Percentiles rank a stretch among this genome's conserved stretches.
phyloP scores from a whole-genome alignment of 2,329 filamentous ascomycete genomes.

The Trichoderma sp. region DNA sequence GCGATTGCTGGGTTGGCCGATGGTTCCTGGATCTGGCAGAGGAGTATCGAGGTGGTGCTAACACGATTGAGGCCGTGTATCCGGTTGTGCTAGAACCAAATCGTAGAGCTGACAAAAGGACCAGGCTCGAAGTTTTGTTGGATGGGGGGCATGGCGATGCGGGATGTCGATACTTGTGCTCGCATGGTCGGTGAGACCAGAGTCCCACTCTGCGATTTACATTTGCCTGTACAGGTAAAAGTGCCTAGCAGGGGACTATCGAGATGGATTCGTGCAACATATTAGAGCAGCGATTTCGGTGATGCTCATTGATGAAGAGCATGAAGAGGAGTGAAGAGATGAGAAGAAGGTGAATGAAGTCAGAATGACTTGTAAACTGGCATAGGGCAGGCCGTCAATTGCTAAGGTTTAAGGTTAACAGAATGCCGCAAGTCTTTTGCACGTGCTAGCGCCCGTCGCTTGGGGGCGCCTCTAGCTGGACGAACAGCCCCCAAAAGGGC shows the following conservation, averaged over 20 bases:
- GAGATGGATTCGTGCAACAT: not conserved
- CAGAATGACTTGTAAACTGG: not conserved
- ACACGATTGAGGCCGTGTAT: not conserved
- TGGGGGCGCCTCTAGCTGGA: not conserved
- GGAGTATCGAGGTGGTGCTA: not conserved
- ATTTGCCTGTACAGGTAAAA: no score
- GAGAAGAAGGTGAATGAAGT: not conserved
- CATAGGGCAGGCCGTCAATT: not conserved
- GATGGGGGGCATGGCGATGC: not conserved
- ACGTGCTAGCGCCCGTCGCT: slow-evolving; percentile 2
- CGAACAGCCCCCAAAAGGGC: not conserved
- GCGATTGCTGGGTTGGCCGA: not conserved
- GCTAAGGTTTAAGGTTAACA: not conserved
- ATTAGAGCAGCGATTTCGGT: not conserved
- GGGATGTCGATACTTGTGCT: not conserved
- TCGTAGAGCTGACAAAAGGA: not conserved
- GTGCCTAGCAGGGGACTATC: not conserved
- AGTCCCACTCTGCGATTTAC: not conserved
- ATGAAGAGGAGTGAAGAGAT: not conserved
- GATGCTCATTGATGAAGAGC: not conserved
- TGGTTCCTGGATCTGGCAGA: slow-evolving; percentile 4
- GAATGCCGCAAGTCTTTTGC: not conserved
- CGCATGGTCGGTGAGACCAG: not conserved
- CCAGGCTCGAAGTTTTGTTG: not conserved
- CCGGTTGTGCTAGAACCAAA: not conserved